Evolutionary conservation across 345 rosid genomes (phyloP).

Genomic region (Populus simonii): DNA sequence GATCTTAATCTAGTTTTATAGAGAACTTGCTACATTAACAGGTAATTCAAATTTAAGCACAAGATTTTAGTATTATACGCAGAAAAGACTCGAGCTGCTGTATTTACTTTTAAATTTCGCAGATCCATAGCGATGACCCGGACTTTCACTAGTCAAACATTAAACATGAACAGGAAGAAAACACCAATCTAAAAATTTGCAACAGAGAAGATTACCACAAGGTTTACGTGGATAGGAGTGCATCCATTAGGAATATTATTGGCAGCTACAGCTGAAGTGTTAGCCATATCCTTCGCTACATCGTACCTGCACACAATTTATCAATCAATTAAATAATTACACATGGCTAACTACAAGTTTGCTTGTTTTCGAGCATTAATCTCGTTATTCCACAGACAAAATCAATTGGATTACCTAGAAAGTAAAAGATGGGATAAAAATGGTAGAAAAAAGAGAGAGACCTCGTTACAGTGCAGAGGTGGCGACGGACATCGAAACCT

Average conservation of each 20-base stretch:
- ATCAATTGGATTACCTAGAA: neutral
- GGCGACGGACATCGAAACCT: conserved; percentile 62
- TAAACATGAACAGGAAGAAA: neutral
- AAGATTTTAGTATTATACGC: neutral
- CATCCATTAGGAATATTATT: conserved; percentile 53
- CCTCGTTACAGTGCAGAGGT: conserved; percentile 70
- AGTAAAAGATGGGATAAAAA: neutral
- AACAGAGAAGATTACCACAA: conserved; percentile 61
- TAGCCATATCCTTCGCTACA: conserved; percentile 48
- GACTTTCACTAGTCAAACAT: neutral
- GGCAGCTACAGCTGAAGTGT: conserved; percentile 36
- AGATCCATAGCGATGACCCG: neutral
- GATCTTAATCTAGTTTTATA: neutral
- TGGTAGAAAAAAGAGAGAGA: conserved; percentile 12
- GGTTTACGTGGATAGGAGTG: conserved; percentile 79
- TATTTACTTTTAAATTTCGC: neutral
- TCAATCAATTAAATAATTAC: neutral
- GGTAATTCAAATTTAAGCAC: neutral
- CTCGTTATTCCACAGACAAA: neutral
- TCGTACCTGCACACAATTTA: conserved; percentile 56
- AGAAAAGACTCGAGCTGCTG: neutral
- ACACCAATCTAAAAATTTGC: neutral
- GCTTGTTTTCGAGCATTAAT: neutral
- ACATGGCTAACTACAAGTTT: neutral
- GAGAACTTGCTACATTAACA: neutral